Evolutionary conservation across 768 basidiomycete genomes (phyloP), one percentile per base, ranked within the genome.

Genomic region (Hericium alpestre): DNA sequence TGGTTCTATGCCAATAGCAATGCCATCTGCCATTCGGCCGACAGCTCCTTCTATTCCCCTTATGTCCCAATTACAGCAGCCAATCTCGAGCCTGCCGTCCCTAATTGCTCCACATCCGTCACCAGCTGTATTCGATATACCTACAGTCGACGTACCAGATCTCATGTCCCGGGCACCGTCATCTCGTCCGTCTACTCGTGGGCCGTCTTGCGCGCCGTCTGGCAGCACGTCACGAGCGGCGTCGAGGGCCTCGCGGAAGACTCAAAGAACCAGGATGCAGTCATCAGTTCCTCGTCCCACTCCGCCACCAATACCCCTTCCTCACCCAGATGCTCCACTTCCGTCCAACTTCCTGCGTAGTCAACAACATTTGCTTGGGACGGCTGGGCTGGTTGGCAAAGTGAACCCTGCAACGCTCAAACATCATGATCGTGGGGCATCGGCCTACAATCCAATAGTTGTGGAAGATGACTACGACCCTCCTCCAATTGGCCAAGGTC

Each of bases 321-420:
- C 87, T 0, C 79, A 81, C 61, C 79, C 84, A 22, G 74, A 79
- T 51, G 77, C 73, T 43, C 84, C 83, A 1, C 70, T 74, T 15
- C 88, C 87, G 16, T 70, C 79, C 8, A 81, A 88, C 66, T 86
- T 88, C 56, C 70, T 90, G 53, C 83, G 88, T 32, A 88, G 79
- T 61, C 87, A 90, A 66, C 74, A 81, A 38, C 82, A 83, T 0
- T 72, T 90, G 2, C 75, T 90, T 8, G 88, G 88, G 9, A 75
- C 77, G 16, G 88, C 88, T 11, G 88, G 88, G 38, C 70, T 86
- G 43, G 80, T 90, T 18, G 81, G 79, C 40, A 79, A 80, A 4
- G 73, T 90, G 22, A 83, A 81, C 54, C 82, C 86, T 23, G 72
- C 79, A 16, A 73, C 75, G 39, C 73, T 83, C 22, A 63, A 64